These are phyloP conservation scores for Trichocomaceae sp. DNA, from an alignment of 2,329 filamentous ascomycete species.

Conservation along the genomic window DNA sequence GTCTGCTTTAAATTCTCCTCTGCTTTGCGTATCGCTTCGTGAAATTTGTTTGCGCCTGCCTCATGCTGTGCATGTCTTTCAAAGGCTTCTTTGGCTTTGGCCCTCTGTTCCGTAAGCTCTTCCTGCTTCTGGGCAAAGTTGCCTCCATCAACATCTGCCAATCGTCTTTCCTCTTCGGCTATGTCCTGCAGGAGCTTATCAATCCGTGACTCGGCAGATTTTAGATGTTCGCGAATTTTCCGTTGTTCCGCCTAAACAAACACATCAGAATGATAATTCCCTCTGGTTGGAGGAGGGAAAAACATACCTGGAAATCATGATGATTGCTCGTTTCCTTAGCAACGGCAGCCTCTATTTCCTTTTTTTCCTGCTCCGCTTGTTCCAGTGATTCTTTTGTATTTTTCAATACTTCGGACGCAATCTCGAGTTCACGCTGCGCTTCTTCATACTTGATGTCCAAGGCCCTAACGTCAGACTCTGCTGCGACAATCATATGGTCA, in stretches of 20 bases:
- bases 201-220: constrained; percentile 43
- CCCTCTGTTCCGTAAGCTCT: constrained; percentile 54
- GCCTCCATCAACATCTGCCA: constrained; percentile 64
- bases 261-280: constrained; percentile 14
- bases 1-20: constrained; percentile 25
- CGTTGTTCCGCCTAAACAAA: constrained; percentile 56
- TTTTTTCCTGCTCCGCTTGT: constrained; percentile 42
- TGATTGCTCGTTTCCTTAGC: constrained; percentile 51
- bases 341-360: constrained; percentile 45
- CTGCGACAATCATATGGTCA: constrained; percentile 45
- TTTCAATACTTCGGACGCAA: constrained; percentile 38
- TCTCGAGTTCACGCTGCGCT: constrained; percentile 31
- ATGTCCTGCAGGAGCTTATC: constrained; percentile 42
- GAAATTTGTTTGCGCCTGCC: constrained; percentile 27
- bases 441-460: constrained; percentile 45
- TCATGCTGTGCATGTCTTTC: constrained; percentile 38
- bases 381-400: constrained; percentile 40
- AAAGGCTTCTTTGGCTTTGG: constrained; percentile 42
- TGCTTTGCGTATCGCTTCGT: constrained; percentile 30
- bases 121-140: constrained; percentile 56
- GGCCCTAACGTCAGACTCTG: constrained; percentile 36
- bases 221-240: constrained; percentile 55
- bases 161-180: constrained; percentile 44
- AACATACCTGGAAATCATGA: constrained; percentile 44
- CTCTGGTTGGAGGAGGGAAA: constrained; percentile 3